Percentiles rank a stretch among this genome's conserved stretches.
These are phyloP conservation scores for Ephemerocybe angulata DNA, from an alignment of 768 basidiomycete genomes.

Conservation along the genomic window DNA sequence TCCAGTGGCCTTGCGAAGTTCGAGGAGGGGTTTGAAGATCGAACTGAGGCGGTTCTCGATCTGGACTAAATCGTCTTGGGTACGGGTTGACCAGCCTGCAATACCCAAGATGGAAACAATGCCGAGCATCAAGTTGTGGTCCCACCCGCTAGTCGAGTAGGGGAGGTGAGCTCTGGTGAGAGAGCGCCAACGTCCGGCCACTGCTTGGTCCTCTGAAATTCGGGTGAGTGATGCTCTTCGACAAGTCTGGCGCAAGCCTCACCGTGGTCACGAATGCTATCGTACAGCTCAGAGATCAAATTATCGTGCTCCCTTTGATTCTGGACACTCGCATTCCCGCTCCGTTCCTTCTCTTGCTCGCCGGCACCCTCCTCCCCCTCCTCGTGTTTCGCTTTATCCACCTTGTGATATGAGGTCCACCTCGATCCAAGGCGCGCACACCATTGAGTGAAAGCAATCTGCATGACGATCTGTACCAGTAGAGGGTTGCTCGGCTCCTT, in stretches of 20 bases:
- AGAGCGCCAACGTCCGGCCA: constrained; percentile 43
- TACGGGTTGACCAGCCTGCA: background rate
- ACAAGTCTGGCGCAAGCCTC: constrained; percentile 38
- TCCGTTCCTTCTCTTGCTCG: background rate
- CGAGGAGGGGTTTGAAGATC: constrained; percentile 25
- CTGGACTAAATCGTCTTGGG: constrained; percentile 7
- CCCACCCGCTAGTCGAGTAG: constrained; percentile 12
- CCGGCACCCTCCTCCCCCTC: background rate
- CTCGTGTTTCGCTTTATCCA: background rate
- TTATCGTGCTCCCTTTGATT: constrained; percentile 17
- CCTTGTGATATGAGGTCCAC: background rate
- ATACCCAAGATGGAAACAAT: background rate
- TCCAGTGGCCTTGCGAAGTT: constrained; percentile 21
- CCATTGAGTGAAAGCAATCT: background rate
- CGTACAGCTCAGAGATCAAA: constrained; percentile 26
- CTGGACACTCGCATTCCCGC: constrained; percentile 13
- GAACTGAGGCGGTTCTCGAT: constrained; percentile 22
- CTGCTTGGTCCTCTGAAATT: constrained; percentile 37
- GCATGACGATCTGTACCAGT: constrained; percentile 7
- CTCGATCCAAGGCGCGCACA: background rate
- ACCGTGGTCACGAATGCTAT: constrained; percentile 35
- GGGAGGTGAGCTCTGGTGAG: constrained; percentile 24
- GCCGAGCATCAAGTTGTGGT: background rate
- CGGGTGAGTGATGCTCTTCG: constrained; percentile 12
- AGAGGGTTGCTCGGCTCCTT: constrained; percentile 2